Evolutionary conservation across 352 stramenopile species (phyloP), one percentile per base, ranked within the genome.

Genomic region (Plasmopara muralis): DNA sequence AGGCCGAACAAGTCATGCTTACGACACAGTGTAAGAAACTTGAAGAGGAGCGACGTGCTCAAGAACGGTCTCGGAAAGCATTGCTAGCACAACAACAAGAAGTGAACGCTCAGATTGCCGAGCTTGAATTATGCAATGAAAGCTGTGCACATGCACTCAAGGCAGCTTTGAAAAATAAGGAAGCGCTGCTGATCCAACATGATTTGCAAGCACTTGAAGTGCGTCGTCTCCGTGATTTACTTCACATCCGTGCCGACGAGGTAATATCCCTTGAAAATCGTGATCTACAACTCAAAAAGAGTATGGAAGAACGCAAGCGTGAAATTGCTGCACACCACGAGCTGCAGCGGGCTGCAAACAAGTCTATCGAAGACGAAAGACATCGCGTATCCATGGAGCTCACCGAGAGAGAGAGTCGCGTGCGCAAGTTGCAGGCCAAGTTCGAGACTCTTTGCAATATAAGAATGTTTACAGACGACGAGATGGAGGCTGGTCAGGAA

Each of bases 181-280:
- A 98, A 60, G 92, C 98, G 50, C 51, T 90, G 37, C 76, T 97
- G 56, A 94, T 98, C 5, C 80, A 94, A 50, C 78, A 97, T 61
- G 95, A 98, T 64, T 57, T 98, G 12, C 87, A 98, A 60, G 75
- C 87, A 15, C 77, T 98, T 12, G 94, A 98, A 62, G 87, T 98
- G 10, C 87, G 89, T 63, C 75, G 87, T 39, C 70, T 98, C 5
- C 76, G 93, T 53, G 90, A 97, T 46, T 64, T 89, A 9, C 67
- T 98, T 20, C 93, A 90, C 42, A 64, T 79, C 49, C 80, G 84
- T 10, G 77, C 89, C 2, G 90, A 98, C 57, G 85, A 96, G 55
- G 88, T 98, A 4, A 96, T 93, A 47, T 90, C 80, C 10, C 75
- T 98, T 31, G 94, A 98, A 67, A 96, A 98, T 61, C 79, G 85